phyloP scores from a whole-genome alignment of 768 basidiomycete species.

The Neoboletus brunneissimus region DNA sequence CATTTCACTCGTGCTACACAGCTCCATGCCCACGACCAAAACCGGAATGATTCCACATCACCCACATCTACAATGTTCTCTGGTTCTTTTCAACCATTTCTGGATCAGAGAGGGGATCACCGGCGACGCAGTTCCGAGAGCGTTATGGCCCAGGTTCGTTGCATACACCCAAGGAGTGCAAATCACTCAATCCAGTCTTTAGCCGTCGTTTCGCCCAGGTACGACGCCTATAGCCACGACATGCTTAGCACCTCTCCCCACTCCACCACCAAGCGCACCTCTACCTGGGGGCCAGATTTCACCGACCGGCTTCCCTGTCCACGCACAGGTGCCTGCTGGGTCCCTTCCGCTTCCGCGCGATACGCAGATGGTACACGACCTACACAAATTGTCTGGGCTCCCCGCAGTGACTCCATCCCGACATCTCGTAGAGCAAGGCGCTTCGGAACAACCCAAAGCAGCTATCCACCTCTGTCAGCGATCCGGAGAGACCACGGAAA shows the following conservation, averaged over 20 bases:
- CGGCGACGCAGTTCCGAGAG: slow-evolving; percentile 20
- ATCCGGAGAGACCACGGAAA: background rate
- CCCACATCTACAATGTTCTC: slow-evolving; percentile 5
- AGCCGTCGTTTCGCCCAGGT: slow-evolving; percentile 13
- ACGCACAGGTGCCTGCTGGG: slow-evolving; percentile 6
- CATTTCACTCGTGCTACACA: background rate
- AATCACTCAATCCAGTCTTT: background rate
- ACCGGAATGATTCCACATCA: slow-evolving; percentile 1
- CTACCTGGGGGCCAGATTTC: slow-evolving; percentile 4
- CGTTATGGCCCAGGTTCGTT: slow-evolving; percentile 19
- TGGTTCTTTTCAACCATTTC: background rate
- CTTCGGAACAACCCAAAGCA: slow-evolving; percentile 1
- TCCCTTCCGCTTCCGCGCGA: slow-evolving; percentile 9
- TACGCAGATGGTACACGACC: background rate
- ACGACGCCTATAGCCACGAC: slow-evolving; percentile 12
- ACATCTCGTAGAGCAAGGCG: background rate
- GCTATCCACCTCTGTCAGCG: background rate
- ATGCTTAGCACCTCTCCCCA: slow-evolving; percentile 18
- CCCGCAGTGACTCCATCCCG: slow-evolving; percentile 1
- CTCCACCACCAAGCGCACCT: slow-evolving; percentile 19
- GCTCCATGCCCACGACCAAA: slow-evolving; percentile 6
- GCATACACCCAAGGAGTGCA: background rate
- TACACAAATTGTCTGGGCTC: slow-evolving; percentile 3
- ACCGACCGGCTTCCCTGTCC: slow-evolving; percentile 10
- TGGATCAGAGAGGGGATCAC: slow-evolving; percentile 5